Evolutionary conservation across 2,329 filamentous ascomycete genomes (phyloP), one percentile per base, ranked within the genome.

Genomic region (Colletotrichum sublineola): DNA sequence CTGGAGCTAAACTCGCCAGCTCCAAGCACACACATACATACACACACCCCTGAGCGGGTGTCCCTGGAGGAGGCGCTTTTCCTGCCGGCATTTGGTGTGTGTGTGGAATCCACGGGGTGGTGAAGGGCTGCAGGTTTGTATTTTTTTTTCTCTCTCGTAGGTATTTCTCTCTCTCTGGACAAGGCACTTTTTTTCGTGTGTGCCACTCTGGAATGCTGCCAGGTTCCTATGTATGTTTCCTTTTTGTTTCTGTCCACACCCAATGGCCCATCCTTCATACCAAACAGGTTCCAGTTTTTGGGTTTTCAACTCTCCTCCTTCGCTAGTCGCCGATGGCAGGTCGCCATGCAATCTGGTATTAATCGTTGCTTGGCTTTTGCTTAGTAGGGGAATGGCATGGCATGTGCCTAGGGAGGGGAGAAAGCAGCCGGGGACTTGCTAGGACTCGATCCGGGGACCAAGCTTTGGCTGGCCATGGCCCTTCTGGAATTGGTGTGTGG

Each of bases 51-150:
- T 44, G 50, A 52, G 69, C 58, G 65, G 57, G 64, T 71, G 65
- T 63, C 24, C 69, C 65, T 71, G 50, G 29, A 58, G 42, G 65
- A 44, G n/a, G 66, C 57, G 44, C 31, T 61, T 46, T 55, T 71
- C 53, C 36, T 72, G 66, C 69, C 69, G 66, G 69, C 46, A 72
- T 69, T 63, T 68, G 65, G 20, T 44, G 58, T 52, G 46, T 24
- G 11, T 50, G 42, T 46, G 50, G 69, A 60, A 69, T 69, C 46
- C 24, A 69, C 24, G 53, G 53, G 52, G 12, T 50, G 62, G 24
- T 48, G 18, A 53, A 53, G 24, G 24, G 4, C 52, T 18, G 29
- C 29, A 36, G 42, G 42, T 7, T 44, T 20, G 42, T 42, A 46
- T 68, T 29, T 63, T 14, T 29, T 29, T 40, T 8, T 36, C 7